Evolutionary conservation across 2,329 filamentous ascomycete species (phyloP).

Genomic region (Paramyrothecium sp.): DNA sequence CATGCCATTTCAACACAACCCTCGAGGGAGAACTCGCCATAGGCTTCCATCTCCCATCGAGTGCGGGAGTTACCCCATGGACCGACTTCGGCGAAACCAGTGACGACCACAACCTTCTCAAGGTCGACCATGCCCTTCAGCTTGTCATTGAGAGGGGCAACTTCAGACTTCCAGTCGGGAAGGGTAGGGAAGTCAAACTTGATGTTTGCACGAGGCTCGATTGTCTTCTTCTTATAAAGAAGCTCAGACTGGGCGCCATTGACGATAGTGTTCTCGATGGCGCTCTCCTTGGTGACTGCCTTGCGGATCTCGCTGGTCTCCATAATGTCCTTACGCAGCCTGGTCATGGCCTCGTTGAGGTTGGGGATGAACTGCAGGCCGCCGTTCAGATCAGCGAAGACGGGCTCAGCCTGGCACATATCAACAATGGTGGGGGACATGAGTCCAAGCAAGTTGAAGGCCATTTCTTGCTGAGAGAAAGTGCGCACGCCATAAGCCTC

Average conservation of each 20-base stretch:
- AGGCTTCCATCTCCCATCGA: conserved; percentile 98
- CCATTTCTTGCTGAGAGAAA: conserved; percentile 99
- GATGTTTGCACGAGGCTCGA: conserved; percentile 94
- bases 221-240: conserved; percentile 89
- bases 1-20: conserved; percentile 99
- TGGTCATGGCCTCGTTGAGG: conserved; percentile 90
- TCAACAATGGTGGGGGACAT: conserved; percentile 95
- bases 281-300: conserved; percentile 92
- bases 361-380: conserved; percentile 97
- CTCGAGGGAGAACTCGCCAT: conserved; percentile 94
- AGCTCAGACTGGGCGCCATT: conserved; percentile 91
- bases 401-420: conserved; percentile 90
- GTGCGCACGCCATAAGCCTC: conserved; percentile 96
- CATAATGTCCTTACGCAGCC: conserved; percentile 89
- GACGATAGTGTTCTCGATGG: conserved; percentile 95
- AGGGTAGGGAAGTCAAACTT: conserved; percentile 93
- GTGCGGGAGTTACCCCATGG: conserved; percentile 99
- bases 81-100: conserved; percentile 92
- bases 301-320: conserved; percentile 92
- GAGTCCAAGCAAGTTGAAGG: conserved; percentile 93
- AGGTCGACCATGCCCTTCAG: conserved; percentile 98
- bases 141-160: conserved; percentile 82
- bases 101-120: conserved; percentile 96
- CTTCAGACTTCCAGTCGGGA: conserved; percentile 87
- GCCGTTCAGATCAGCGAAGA: conserved; percentile 96